These are phyloP conservation scores for Tolypocladium nubicola DNA, from an alignment of 2,329 filamentous ascomycete genomes.

Conservation along the genomic window DNA sequence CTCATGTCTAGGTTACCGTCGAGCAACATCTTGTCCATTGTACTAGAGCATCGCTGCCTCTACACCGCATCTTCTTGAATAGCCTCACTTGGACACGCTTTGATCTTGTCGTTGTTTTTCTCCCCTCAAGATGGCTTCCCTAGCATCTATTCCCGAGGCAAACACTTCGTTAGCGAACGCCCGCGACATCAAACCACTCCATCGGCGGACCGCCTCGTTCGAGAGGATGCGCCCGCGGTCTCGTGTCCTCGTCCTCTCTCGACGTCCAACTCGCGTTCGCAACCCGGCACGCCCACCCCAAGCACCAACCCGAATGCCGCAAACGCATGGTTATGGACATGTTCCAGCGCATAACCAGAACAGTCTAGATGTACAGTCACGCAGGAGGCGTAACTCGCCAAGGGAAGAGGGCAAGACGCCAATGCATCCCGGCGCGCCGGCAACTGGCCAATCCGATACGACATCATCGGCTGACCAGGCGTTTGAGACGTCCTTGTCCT, in stretches of 20 bases:
- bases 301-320: neutral
- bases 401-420: neutral
- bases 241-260: slow-evolving; percentile 15
- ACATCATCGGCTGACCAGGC: neutral
- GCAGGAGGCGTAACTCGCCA: neutral
- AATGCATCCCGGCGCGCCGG: neutral
- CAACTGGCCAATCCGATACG: neutral
- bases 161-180: slow-evolving; percentile 9
- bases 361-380: too few species aligned
- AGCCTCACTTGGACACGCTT: slow-evolving; percentile 10
- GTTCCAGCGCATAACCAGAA: neutral
- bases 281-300: slow-evolving; percentile 4
- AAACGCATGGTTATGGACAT: neutral
- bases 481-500: slow-evolving; percentile 8
- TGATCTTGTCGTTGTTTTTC: slow-evolving; percentile 1
- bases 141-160: slow-evolving; percentile 17
- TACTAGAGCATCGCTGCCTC: slow-evolving; percentile 5
- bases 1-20: neutral
- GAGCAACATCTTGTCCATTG: slow-evolving; percentile 3
- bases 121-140: slow-evolving; percentile 15
- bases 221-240: slow-evolving; percentile 12
- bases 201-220: slow-evolving; percentile 7
- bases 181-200: slow-evolving; percentile 4
- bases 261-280: slow-evolving; percentile 12
- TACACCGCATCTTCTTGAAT: slow-evolving; percentile 12